Conservation (phyloP, 2,329 filamentous ascomycete species). For the Pseudopyrenochaeta lycopersici region DNA sequence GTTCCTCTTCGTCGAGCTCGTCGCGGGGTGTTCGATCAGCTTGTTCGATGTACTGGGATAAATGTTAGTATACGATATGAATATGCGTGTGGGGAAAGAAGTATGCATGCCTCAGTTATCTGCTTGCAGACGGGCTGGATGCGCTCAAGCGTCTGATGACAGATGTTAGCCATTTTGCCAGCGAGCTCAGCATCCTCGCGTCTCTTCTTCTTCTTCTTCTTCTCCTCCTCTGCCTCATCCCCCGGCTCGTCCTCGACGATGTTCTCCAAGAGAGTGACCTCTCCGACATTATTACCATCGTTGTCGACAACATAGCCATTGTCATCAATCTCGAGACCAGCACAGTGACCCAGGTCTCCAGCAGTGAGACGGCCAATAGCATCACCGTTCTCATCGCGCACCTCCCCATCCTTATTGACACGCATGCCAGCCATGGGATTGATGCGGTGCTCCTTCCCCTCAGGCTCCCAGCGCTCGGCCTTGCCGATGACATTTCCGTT, state of each 20-base stretch:
- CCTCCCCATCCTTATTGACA: constrained; percentile 64
- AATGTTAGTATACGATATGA: constrained; percentile 31
- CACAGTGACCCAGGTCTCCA: constrained; percentile 61
- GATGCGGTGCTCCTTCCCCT: constrained; percentile 63
- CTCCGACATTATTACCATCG: constrained; percentile 70
- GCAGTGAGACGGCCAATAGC: constrained; percentile 60
- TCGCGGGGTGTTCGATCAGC: constrained; percentile 84
- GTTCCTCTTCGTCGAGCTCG: constrained; percentile 87
- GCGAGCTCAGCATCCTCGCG: constrained; percentile 79
- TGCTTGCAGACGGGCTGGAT: constrained; percentile 86
- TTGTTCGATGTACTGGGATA: constrained; percentile 75
- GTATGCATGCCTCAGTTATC: constrained; percentile 74
- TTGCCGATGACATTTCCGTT: constrained; percentile 63
- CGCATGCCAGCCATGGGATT: constrained; percentile 67
- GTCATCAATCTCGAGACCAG: constrained; percentile 62
- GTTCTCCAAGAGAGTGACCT: constrained; percentile 68
- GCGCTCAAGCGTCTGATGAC: constrained; percentile 82
- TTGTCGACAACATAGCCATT: constrained; percentile 63
- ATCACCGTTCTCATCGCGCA: constrained; percentile 61
- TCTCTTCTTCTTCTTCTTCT: too few species aligned
- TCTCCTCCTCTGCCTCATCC: constrained; percentile 58
- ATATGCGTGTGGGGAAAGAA: too few species aligned
- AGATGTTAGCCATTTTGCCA: constrained; percentile 74
- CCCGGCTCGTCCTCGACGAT: constrained; percentile 64
- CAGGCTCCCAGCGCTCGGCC: constrained; percentile 63